Evolutionary conservation across 1,139 yeast genomes (phyloP).

Genomic region (Zygosaccharomyces pseudobailii): DNA sequence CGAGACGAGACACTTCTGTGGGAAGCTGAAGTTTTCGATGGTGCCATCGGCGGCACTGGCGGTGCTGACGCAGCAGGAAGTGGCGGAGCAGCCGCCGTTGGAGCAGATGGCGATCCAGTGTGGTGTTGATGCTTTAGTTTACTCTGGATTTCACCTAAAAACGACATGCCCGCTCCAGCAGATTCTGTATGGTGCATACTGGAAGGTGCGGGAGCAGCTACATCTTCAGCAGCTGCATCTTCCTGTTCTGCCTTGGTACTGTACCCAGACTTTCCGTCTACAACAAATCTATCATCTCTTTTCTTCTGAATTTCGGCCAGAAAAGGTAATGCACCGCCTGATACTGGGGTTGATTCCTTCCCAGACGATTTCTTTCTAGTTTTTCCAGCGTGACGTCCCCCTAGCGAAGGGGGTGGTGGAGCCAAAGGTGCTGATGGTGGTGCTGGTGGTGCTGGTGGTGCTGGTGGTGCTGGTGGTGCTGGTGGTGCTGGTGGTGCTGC

Average conservation of each 20-base stretch:
- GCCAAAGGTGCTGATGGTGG: constrained; percentile 21
- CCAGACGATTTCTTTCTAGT: constrained; percentile 2
- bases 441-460: constrained; percentile 19
- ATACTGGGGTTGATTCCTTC: constrained; percentile 14
- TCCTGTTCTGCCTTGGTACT: constrained; percentile 35
- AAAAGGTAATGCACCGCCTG: constrained; percentile 39
- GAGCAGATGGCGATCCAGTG: constrained; percentile 13
- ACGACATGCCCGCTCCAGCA: constrained; percentile 21
- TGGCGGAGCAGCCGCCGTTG: constrained; percentile 17
- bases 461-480: constrained; percentile 21
- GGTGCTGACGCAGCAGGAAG: constrained; percentile 13
- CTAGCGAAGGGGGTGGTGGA: constrained; percentile 19
- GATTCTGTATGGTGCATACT: constrained; percentile 15
- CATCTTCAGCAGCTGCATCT: constrained; percentile 9
- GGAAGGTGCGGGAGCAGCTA: constrained; percentile 14
- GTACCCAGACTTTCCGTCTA: constrained; percentile 33
- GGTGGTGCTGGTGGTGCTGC: constrained; percentile 27
- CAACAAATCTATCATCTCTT: constrained; percentile 49
- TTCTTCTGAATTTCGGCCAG: constrained; percentile 53
- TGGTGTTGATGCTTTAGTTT: constrained; percentile 21
- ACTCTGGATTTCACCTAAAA: constrained; percentile 29
- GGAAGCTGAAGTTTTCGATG: constrained; percentile 16
- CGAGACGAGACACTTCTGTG: constrained; percentile 16
- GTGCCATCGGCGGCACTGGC: constrained; percentile 13
- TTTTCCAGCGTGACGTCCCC: constrained; percentile 9